phyloP scores from a whole-genome alignment of 345 rosid species.

The Camelina sativa region DNA sequence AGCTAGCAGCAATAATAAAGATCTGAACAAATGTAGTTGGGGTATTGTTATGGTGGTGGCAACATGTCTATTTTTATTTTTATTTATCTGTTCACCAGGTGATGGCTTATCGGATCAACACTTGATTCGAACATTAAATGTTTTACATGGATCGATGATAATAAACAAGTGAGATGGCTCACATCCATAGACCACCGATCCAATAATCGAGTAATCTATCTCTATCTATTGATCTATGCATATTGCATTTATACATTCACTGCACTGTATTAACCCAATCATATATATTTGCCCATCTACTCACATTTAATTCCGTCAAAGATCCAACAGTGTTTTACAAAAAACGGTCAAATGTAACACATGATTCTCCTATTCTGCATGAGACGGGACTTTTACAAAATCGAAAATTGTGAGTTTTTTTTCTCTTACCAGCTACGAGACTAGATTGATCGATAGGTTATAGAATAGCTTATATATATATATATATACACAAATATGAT shows the following conservation, averaged over 20 bases:
- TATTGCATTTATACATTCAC: constrained; percentile 23
- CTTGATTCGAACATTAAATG: constrained; percentile 43
- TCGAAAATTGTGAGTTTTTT: neutral
- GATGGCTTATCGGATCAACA: constrained; percentile 39
- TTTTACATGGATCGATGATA: constrained; percentile 36
- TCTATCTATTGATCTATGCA: constrained; percentile 5
- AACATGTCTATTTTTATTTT: constrained; percentile 13
- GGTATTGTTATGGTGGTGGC: neutral
- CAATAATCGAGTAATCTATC: constrained; percentile 18
- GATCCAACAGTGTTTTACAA: constrained; percentile 5
- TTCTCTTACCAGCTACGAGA: neutral
- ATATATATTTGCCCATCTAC: constrained; percentile 19
- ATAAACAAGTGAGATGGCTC: constrained; percentile 30
- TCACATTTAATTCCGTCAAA: constrained; percentile 18
- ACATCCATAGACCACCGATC: constrained; percentile 31
- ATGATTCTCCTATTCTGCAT: neutral
- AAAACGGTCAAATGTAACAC: constrained; percentile 4
- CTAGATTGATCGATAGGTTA: neutral
- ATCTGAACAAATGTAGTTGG: constrained; percentile 35
- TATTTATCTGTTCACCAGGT: constrained; percentile 29
- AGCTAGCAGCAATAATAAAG: constrained; percentile 31
- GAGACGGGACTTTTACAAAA: neutral
- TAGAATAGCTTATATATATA: too few relatives aligned
- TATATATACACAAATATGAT: too few relatives aligned
- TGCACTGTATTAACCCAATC: constrained; percentile 34